phyloP scores from a whole-genome alignment of 2,329 filamentous ascomycete genomes.

The Cercospora janseana region DNA sequence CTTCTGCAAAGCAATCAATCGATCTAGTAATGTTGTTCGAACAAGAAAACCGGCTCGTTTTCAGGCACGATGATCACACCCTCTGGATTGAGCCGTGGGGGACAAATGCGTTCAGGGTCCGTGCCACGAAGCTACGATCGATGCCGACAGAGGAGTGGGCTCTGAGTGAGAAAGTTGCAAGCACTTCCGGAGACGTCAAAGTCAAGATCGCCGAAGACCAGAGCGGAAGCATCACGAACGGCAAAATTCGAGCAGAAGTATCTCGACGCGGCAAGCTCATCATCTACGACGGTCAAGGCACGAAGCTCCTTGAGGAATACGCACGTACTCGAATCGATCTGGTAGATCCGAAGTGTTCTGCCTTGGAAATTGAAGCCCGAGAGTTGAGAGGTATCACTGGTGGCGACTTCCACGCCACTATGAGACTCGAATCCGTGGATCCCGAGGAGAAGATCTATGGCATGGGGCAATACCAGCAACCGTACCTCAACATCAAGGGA shows the following conservation, averaged over 20 bases:
- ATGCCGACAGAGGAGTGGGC: conserved; percentile 47
- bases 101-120: conserved; percentile 48
- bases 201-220: conserved; percentile 29
- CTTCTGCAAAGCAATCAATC: too few relatives aligned
- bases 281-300: conserved; percentile 45
- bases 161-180: conserved; percentile 29
- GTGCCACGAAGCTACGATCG: conserved; percentile 44
- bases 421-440: conserved; percentile 56
- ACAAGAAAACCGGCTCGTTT: conserved; percentile 59
- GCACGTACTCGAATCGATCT: conserved; percentile 52
- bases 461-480: conserved; percentile 69
- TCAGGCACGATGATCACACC: conserved; percentile 53
- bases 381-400: conserved; percentile 57
- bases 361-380: conserved; percentile 56
- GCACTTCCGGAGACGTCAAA: neutral
- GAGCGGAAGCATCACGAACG: conserved; percentile 47
- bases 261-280: conserved; percentile 52
- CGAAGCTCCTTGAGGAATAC: conserved; percentile 53
- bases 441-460: conserved; percentile 62
- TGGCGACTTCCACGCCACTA: conserved; percentile 56
- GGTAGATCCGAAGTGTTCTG: conserved; percentile 58
- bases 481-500: conserved; percentile 62
- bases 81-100: conserved; percentile 54
- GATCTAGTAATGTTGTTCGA: conserved; percentile 39
- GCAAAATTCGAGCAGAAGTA: conserved; percentile 50